phyloP scores from a whole-genome alignment of 2,329 filamentous ascomycete genomes.

The Byssochlamys sp. region DNA sequence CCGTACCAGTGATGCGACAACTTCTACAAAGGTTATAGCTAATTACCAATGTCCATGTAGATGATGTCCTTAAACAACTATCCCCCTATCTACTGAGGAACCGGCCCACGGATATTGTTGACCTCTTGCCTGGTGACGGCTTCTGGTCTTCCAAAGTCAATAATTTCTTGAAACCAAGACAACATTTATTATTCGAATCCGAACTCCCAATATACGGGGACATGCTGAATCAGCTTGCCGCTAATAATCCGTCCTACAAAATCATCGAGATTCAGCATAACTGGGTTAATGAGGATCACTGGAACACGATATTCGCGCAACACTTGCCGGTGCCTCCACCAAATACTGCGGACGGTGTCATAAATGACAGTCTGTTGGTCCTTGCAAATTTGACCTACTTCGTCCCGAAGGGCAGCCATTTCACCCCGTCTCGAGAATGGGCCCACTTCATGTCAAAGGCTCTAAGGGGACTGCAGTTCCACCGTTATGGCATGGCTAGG shows the following conservation, averaged over 20 bases:
- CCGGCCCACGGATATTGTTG: conserved; percentile 72
- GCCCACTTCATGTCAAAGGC: conserved; percentile 47
- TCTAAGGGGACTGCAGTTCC: conserved; percentile 51
- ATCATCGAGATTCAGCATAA: conserved; percentile 30
- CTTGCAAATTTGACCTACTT: conserved; percentile 56
- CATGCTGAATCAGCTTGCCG: conserved; percentile 49
- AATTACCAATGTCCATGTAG: conserved; percentile 22
- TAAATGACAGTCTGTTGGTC: conserved; percentile 66
- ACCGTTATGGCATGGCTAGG: conserved; percentile 68
- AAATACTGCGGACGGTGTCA: conserved; percentile 37
- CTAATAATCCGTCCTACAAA: conserved; percentile 39
- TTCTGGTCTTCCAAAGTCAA: conserved; percentile 72
- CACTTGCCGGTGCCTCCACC: conserved; percentile 41
- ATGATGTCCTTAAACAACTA: conserved; percentile 63
- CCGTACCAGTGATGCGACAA: background rate
- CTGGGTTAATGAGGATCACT: background rate
- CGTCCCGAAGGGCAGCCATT: conserved; percentile 42
- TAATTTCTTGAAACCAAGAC: conserved; percentile 63
- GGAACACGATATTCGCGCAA: conserved; percentile 12
- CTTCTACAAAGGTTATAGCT: background rate
- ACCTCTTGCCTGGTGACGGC: conserved; percentile 72
- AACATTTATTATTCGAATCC: conserved; percentile 74
- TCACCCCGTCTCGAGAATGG: conserved; percentile 46
- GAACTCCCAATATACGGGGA: conserved; percentile 49
- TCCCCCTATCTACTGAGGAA: conserved; percentile 59